Percentiles rank a stretch among this genome's conserved stretches.
Evolutionary conservation across 2,329 filamentous ascomycete species (phyloP).

Genomic region (Ophiostoma sp.): DNA sequence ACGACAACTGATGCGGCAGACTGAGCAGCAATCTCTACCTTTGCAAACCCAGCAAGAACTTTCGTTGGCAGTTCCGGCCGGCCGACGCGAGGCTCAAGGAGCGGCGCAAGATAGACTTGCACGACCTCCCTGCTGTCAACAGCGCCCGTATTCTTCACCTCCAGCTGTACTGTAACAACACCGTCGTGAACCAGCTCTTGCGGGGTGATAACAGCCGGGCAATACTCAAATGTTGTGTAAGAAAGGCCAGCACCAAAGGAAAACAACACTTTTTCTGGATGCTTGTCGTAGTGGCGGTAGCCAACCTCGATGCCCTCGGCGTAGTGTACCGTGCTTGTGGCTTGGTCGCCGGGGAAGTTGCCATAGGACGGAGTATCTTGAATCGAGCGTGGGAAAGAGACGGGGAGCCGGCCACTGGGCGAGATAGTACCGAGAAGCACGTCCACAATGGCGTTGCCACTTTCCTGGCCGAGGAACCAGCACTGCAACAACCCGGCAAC

Average conservation of each 20-base stretch:
- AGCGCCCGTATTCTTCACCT: neutral
- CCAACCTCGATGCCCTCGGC: conserved; percentile 80
- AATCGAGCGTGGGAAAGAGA: conserved; percentile 35
- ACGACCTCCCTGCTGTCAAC: neutral
- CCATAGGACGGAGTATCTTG: conserved; percentile 75
- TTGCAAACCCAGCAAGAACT: neutral
- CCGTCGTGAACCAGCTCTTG: neutral
- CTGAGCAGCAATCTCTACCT: neutral
- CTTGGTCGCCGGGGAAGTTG: conserved; percentile 62
- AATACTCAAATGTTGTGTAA: conserved; percentile 5
- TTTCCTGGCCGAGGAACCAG: conserved; percentile 19
- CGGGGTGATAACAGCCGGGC: neutral
- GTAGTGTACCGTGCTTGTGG: conserved; percentile 70
- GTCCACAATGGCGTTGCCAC: conserved; percentile 15
- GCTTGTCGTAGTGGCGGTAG: conserved; percentile 78
- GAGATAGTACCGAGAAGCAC: conserved; percentile 45
- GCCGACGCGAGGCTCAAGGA: neutral
- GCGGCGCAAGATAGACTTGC: neutral
- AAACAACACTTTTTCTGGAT: conserved; percentile 57
- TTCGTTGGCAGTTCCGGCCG: neutral
- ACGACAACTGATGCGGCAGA: neutral
- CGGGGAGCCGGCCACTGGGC: conserved; percentile 48
- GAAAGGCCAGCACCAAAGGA: conserved; percentile 73
- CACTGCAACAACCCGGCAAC: conserved; percentile 17
- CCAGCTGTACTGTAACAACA: neutral